phyloP scores from a whole-genome alignment of 2,329 filamentous ascomycete species.

The Penicillium sp. region DNA sequence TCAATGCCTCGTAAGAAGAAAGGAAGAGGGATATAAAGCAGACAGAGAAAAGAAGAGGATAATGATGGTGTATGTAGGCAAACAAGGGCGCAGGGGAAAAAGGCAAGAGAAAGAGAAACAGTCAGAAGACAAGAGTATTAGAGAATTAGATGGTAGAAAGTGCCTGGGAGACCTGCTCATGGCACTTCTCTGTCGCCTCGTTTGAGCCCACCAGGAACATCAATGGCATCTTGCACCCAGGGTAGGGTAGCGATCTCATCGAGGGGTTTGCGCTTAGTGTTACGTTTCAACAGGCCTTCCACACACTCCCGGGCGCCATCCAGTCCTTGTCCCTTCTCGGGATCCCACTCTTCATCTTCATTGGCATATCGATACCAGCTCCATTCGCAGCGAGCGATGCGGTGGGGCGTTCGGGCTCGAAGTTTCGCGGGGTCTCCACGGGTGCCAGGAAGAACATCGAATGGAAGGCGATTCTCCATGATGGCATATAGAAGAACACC shows the following conservation, averaged over 20 bases:
- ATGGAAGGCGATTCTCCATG: slow-evolving; percentile 87
- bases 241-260: slow-evolving; percentile 67
- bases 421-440: slow-evolving; percentile 68
- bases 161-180: slow-evolving; percentile 30
- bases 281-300: slow-evolving; percentile 79
- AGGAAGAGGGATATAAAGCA: not conserved
- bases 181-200: slow-evolving; percentile 53
- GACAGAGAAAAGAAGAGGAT: not conserved
- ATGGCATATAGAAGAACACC: slow-evolving; percentile 91
- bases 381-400: slow-evolving; percentile 96
- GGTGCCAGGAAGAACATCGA: slow-evolving; percentile 81
- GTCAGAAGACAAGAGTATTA: not conserved
- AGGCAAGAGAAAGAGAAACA: slow-evolving; percentile 5
- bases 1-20: no score
- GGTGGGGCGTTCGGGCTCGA: slow-evolving; percentile 79
- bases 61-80: slow-evolving; percentile 3
- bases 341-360: slow-evolving; percentile 81
- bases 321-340: slow-evolving; percentile 62
- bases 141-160: slow-evolving; percentile 6
- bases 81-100: slow-evolving; percentile 1
- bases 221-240: slow-evolving; percentile 75
- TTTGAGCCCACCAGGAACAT: slow-evolving; percentile 59
- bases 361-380: slow-evolving; percentile 84
- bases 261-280: slow-evolving; percentile 72
- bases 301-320: slow-evolving; percentile 76